phyloP scores from a whole-genome alignment of 371 early-diverging fungal species.

The Actinomortierella wolfii region DNA sequence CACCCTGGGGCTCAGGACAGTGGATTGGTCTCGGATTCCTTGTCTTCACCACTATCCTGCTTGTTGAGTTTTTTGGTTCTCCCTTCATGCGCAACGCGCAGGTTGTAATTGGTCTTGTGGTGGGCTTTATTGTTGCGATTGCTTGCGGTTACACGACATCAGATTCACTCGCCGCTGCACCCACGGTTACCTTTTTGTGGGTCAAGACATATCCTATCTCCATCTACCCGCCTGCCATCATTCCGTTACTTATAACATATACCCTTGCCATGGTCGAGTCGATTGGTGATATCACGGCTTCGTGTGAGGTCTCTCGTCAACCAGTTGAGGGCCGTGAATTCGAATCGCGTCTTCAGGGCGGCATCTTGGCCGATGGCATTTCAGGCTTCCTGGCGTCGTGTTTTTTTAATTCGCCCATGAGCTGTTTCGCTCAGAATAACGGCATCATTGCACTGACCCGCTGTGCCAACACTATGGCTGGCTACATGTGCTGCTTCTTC shows the following conservation, averaged over 20 bases:
- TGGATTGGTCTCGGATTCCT: conserved; percentile 67
- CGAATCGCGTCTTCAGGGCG: conserved; percentile 65
- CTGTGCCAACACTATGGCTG: conserved; percentile 67
- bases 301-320: conserved; percentile 66
- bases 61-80: conserved; percentile 68
- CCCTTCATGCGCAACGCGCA: conserved; percentile 69
- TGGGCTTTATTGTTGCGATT: conserved; percentile 65
- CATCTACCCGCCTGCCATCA: conserved; percentile 68
- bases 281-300: conserved; percentile 68
- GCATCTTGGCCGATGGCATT: conserved; percentile 67
- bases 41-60: conserved; percentile 61
- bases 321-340: conserved; percentile 66
- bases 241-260: conserved; percentile 63
- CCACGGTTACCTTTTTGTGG: conserved; percentile 64
- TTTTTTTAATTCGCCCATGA: conserved; percentile 62
- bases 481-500: conserved; percentile 64
- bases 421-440: conserved; percentile 70
- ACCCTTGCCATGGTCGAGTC: conserved; percentile 57
- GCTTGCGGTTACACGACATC: conserved; percentile 62
- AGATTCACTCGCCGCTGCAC: conserved; percentile 55
- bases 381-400: conserved; percentile 60
- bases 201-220: conserved; percentile 58
- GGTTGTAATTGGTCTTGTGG: conserved; percentile 63
- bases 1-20: conserved; percentile 66
- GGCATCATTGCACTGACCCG: conserved; percentile 65